phyloP scores from a whole-genome alignment of 176 grass and related monocot genomes.

The Phyllostachys edulis region DNA sequence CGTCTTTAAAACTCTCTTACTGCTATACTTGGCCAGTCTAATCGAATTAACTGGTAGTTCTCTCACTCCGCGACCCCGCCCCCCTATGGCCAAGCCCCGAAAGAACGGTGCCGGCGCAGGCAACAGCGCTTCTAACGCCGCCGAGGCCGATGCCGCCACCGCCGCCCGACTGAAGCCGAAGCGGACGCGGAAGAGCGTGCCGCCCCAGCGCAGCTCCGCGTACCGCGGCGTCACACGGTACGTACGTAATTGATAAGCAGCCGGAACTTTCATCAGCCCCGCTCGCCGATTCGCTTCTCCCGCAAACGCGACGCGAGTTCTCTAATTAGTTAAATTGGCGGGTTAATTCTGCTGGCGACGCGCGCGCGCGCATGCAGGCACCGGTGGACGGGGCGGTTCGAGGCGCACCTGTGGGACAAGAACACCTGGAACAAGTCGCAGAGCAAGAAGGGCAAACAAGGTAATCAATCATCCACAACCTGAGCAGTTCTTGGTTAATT shows the following conservation, averaged over 20 bases:
- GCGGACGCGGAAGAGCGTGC: slow-evolving; percentile 52
- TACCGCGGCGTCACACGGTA: slow-evolving; percentile 76
- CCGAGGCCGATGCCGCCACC: neutral
- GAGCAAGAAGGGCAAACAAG: slow-evolving; percentile 86
- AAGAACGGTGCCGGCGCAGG: neutral
- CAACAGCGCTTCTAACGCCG: neutral
- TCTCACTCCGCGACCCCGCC: neutral
- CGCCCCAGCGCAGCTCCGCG: slow-evolving; percentile 63
- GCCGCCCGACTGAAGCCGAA: slow-evolving; percentile 30
- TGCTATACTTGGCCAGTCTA: neutral
- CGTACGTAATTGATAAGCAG: neutral
- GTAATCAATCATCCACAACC: slow-evolving; percentile 13
- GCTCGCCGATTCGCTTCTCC: neutral
- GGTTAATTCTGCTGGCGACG: neutral
- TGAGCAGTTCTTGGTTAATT: neutral
- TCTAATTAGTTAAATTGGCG: neutral
- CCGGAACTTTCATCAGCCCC: neutral
- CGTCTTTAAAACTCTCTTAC: slow-evolving; percentile 1
- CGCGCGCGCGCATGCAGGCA: slow-evolving; percentile 38
- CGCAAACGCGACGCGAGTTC: neutral
- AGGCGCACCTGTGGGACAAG: slow-evolving; percentile 95
- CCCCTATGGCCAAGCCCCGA: slow-evolving; percentile 39
- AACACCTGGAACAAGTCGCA: slow-evolving; percentile 55
- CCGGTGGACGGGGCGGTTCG: slow-evolving; percentile 85
- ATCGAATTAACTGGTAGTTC: neutral